phyloP scores from a whole-genome alignment of 2,329 filamentous ascomycete species.

The Fusarium tanahbumbuense region DNA sequence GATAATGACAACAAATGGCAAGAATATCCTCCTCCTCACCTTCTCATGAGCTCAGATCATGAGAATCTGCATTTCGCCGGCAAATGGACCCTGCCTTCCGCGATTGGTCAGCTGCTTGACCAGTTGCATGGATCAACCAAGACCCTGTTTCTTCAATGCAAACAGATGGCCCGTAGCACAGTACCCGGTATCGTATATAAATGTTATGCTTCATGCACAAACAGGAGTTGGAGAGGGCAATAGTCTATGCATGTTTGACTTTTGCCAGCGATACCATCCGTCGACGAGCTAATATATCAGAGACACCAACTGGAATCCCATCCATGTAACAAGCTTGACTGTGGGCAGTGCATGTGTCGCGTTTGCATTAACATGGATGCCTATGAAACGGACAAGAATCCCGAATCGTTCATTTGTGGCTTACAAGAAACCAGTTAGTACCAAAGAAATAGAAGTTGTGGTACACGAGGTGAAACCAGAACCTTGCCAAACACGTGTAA shows the following conservation, averaged over 20 bases:
- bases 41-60: conserved; percentile 14
- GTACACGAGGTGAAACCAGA: background rate
- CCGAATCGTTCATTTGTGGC: background rate
- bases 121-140: conserved; percentile 5
- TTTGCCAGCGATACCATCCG: background rate
- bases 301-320: background rate
- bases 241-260: background rate
- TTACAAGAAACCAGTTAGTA: background rate
- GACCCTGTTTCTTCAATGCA: background rate
- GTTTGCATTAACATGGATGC: background rate
- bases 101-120: conserved; percentile 8
- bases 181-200: background rate
- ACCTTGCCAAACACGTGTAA: background rate
- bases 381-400: background rate
- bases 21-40: background rate
- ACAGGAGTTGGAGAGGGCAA: background rate
- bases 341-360: background rate
- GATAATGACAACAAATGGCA: conserved; percentile 1
- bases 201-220: conserved; percentile 3
- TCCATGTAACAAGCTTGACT: background rate
- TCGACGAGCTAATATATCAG: background rate
- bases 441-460: background rate
- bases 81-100: conserved; percentile 4
- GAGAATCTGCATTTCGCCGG: conserved; percentile 11
- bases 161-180: background rate